Evolutionary conservation across 192 early-diverging fungal genomes (phyloP).

Genomic region (Coemansia sp.): DNA sequence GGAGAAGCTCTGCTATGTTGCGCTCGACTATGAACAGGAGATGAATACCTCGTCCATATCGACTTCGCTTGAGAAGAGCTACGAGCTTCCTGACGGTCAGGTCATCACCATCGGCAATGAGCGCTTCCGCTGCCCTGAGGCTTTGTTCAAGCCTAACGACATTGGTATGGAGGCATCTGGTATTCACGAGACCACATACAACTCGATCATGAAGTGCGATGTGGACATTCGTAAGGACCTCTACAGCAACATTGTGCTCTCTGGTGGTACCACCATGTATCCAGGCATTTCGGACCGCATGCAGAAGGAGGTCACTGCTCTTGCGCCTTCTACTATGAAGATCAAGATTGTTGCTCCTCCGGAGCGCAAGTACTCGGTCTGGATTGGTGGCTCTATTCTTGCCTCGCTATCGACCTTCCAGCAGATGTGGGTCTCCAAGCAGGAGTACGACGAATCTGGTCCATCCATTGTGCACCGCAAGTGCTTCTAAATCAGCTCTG

Average conservation of each 20-base stretch:
- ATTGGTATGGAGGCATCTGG: constrained; percentile 86
- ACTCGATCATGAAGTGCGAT: constrained; percentile 97
- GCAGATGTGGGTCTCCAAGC: constrained; percentile 98
- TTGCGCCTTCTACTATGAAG: constrained; percentile 94
- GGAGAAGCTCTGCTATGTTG: constrained; percentile 99
- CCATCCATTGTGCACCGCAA: constrained; percentile 98
- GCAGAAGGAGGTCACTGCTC: constrained; percentile 95
- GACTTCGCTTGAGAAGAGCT: constrained; percentile 93
- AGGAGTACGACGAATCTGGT: constrained; percentile 98
- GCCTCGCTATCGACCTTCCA: constrained; percentile 98
- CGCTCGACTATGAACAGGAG: constrained; percentile 97
- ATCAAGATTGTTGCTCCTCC: constrained; percentile 98
- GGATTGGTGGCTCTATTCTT: constrained; percentile 98
- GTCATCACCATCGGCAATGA: constrained; percentile 98
- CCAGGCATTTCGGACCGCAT: constrained; percentile 95
- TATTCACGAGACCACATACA: constrained; percentile 97
- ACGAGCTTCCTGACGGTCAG: constrained; percentile 98
- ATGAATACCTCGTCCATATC: constrained; percentile 91
- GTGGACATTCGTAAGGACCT: constrained; percentile 95
- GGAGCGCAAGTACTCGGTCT: constrained; percentile 99
- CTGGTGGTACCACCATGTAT: constrained; percentile 98
- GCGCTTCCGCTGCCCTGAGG: constrained; percentile 96
- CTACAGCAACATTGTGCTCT: constrained; percentile 95
- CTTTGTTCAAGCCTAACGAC: constrained; percentile 95
- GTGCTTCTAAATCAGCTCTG: constrained; percentile 75